Percentiles rank a stretch among this genome's conserved stretches.
These are phyloP conservation scores for Candida piceae DNA, from an alignment of 805 yeast genomes.

Conservation along the genomic window DNA sequence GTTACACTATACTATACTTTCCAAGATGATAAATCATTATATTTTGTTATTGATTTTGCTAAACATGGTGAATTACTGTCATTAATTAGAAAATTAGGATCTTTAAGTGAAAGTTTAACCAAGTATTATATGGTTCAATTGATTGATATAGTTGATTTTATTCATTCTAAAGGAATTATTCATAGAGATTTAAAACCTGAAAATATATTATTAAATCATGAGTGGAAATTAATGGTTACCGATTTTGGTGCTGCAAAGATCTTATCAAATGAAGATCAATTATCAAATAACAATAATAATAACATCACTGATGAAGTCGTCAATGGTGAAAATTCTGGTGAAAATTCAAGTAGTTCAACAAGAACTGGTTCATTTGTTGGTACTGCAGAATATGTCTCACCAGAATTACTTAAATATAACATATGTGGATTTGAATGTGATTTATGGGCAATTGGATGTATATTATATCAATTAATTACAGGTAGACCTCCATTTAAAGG, in stretches of 20 bases:
- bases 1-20: slow-evolving; percentile 90
- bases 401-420: slow-evolving; percentile 77
- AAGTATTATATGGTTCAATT: slow-evolving; percentile 81
- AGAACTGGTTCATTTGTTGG: slow-evolving; percentile 84
- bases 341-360: slow-evolving; percentile 28
- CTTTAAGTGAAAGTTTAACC: slow-evolving; percentile 68
- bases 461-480: slow-evolving; percentile 72
- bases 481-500: slow-evolving; percentile 92
- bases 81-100: slow-evolving; percentile 70
- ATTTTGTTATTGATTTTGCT: slow-evolving; percentile 91
- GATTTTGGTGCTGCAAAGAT: slow-evolving; percentile 98
- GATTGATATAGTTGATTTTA: slow-evolving; percentile 84
- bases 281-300: slow-evolving; percentile 1
- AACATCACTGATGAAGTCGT: slow-evolving; percentile 22
- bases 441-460: slow-evolving; percentile 94
- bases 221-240: slow-evolving; percentile 85
- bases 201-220: slow-evolving; percentile 77
- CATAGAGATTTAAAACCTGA: slow-evolving; percentile 96
- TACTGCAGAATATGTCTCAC: slow-evolving; percentile 95
- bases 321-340: slow-evolving; percentile 11
- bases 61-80: slow-evolving; percentile 90
- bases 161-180: slow-evolving; percentile 84
- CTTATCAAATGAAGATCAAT: slow-evolving; percentile 40
- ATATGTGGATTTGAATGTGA: slow-evolving; percentile 80
- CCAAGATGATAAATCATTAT: slow-evolving; percentile 83